These are phyloP conservation scores for Parathielavia appendiculata DNA, from an alignment of 495 filamentous ascomycete genomes.

Conservation along the genomic window DNA sequence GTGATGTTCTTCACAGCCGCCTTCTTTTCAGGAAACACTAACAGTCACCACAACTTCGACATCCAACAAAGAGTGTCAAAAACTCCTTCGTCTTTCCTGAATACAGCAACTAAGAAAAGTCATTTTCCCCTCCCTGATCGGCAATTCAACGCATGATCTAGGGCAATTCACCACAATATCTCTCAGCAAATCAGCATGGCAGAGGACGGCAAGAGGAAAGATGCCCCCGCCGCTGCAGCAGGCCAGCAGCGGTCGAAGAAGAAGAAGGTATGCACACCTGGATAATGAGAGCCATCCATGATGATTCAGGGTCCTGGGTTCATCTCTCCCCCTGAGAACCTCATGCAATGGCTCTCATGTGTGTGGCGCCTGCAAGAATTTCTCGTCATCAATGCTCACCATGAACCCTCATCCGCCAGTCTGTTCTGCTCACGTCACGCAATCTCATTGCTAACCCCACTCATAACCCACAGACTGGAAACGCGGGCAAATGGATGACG, in stretches of 20 bases:
- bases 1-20: not conserved
- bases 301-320: not conserved
- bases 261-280: conserved; percentile 28
- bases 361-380: too few species aligned
- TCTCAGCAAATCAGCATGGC: conserved; percentile 14
- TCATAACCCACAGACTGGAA: conserved; percentile 37
- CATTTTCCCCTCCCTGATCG: not conserved
- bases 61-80: not conserved
- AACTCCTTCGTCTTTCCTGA: not conserved
- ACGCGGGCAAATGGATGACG: conserved; percentile 52
- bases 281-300: not conserved
- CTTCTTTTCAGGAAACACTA: not conserved
- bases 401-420: too few species aligned
- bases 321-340: too few species aligned
- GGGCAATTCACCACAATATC: not conserved
- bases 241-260: conserved; percentile 24
- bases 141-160: too few species aligned
- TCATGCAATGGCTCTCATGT: too few species aligned
- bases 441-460: not conserved
- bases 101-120: not conserved
- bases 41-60: too few species aligned
- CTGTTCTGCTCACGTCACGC: too few species aligned
- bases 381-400: too few species aligned
- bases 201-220: conserved; percentile 28
- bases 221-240: conserved; percentile 18